phyloP scores from a whole-genome alignment of 352 stramenopile species.

The Pythium rishiriense region DNA sequence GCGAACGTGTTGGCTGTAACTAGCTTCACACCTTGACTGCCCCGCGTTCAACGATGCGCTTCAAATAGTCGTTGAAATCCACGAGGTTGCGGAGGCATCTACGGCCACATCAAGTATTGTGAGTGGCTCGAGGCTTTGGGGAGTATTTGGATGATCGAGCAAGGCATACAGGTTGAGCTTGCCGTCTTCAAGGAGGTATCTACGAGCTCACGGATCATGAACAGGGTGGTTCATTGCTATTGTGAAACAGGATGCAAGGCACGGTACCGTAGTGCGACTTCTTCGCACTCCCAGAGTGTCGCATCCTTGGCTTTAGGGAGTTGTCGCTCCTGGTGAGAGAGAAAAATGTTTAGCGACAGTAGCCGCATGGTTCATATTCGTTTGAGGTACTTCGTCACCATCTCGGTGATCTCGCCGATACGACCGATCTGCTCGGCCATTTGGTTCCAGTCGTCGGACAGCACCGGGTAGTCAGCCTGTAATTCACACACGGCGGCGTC shows the following conservation, averaged over 20 bases:
- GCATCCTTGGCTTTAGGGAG: slow-evolving; percentile 83
- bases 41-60: slow-evolving; percentile 60
- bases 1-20: background rate
- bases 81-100: slow-evolving; percentile 82
- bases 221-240: no score
- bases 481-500: background rate
- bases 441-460: slow-evolving; percentile 85
- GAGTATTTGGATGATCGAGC: background rate
- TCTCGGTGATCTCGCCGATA: slow-evolving; percentile 90
- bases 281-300: slow-evolving; percentile 91
- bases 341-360: background rate
- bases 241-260: no score
- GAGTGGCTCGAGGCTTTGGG: background rate
- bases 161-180: slow-evolving; percentile 85
- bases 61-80: slow-evolving; percentile 81
- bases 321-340: slow-evolving; percentile 60
- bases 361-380: background rate
- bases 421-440: slow-evolving; percentile 89
- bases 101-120: background rate
- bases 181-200: slow-evolving; percentile 89
- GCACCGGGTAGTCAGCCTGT: slow-evolving; percentile 83
- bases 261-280: slow-evolving; percentile 70
- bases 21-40: slow-evolving; percentile 48
- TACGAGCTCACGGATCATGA: slow-evolving; percentile 11
- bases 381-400: slow-evolving; percentile 36